Evolutionary conservation across 2,329 filamentous ascomycete genomes (phyloP), one percentile per base, ranked within the genome.

Genomic region (Aspergillus latus): DNA sequence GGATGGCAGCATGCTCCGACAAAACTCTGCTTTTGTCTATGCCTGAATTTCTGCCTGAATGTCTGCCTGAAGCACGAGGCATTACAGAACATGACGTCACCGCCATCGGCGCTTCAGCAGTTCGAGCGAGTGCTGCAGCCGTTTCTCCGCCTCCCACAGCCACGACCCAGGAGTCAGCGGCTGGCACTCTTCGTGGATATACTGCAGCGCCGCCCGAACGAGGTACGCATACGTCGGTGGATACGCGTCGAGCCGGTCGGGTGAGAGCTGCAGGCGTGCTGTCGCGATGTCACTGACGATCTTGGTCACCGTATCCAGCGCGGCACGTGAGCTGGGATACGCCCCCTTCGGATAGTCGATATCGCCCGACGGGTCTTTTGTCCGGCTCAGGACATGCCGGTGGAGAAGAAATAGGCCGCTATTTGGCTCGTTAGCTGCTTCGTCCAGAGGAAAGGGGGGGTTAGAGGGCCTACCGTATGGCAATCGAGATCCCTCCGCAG

Each of bases 281-380:
- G 11, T 16, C 6, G 10, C 9, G 6, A 67, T 62, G 32, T 68
- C 65, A 26, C 57, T 36, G 7, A 63, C 59, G 40, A 68, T 64
- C 8, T 59, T 65, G 13, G 58, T 59, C 10, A 61, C 32, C 16
- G 62, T 63, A 15, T 65, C 60, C 47, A 68, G 53, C 10, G 64
- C 60, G 6, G 44, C 54, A 10, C 51, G 32, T 8, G 47, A 29
- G 5, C 9, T 13, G 6, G 57, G 10, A 56, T 37, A 15, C 32
- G 39, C 39, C 39, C 21, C 39, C n/a, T 42, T 42, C 16, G 39
- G 39, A 21, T 15, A 42, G 4, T 42, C 39, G n/a, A 42, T 8
- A n/a, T 42, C 15, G 16, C 40, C 9, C 62, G 59, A 42, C 57
- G 57, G 5, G 32, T 43, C 10, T 49, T 59, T 16, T 60, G 42